Percentiles rank a stretch among this genome's conserved stretches.
These are phyloP conservation scores for Xerocomellus intermedius DNA, from an alignment of 768 basidiomycete species.

Conservation along the genomic window DNA sequence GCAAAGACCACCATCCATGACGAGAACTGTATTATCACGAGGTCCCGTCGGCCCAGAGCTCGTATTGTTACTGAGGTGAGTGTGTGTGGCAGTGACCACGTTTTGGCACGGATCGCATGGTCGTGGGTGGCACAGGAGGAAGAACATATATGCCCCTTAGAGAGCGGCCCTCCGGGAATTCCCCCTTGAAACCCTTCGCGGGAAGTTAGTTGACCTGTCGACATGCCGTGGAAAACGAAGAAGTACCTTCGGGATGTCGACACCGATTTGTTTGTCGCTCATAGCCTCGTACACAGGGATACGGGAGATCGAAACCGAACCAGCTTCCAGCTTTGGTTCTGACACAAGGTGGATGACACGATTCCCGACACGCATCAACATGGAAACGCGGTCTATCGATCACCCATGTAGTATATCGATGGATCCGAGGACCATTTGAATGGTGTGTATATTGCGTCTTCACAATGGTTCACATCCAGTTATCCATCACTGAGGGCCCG, in stretches of 20 bases:
- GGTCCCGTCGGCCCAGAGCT: too few species aligned
- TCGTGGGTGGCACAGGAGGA: not conserved
- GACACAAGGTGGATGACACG: not conserved
- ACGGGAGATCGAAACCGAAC: not conserved
- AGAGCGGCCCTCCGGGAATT: not conserved
- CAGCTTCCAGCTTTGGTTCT: not conserved
- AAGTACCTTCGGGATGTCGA: not conserved
- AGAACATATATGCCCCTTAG: too few species aligned
- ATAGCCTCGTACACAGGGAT: not conserved
- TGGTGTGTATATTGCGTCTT: not conserved
- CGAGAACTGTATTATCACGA: not conserved
- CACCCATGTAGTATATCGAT: not conserved
- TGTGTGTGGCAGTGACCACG: not conserved
- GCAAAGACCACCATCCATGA: not conserved
- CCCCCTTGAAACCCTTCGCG: constrained; percentile 10
- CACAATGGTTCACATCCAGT: too few species aligned
- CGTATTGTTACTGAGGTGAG: too few species aligned
- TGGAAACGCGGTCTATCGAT: not conserved
- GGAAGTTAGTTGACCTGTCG: not conserved
- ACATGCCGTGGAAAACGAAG: not conserved
- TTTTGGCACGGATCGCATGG: constrained; percentile 4
- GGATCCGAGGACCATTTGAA: too few species aligned
- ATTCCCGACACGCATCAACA: too few species aligned
- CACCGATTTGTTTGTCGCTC: not conserved
- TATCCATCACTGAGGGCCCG: too few species aligned